Percentiles rank a stretch among this genome's conserved stretches.
These are phyloP conservation scores for Neocucurbitaria cava DNA, from an alignment of 2,329 filamentous ascomycete genomes.

Conservation along the genomic window DNA sequence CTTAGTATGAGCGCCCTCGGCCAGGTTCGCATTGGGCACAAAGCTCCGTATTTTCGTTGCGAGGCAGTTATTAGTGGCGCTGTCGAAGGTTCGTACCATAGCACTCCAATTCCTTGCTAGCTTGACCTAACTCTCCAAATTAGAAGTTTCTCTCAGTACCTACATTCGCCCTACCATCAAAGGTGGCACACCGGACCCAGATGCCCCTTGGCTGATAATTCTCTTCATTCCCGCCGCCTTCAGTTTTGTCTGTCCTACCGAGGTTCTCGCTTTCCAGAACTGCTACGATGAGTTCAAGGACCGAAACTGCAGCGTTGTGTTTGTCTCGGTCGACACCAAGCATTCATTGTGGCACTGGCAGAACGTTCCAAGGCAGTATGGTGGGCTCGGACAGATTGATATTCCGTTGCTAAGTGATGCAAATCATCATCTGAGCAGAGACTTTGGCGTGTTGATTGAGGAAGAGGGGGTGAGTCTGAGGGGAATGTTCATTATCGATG, in stretches of 20 bases:
- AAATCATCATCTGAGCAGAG: slow-evolving; percentile 34
- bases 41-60: slow-evolving; percentile 36
- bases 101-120: background rate
- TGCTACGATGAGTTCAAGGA: slow-evolving; percentile 37
- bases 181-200: slow-evolving; percentile 4
- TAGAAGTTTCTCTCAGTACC: slow-evolving; percentile 32
- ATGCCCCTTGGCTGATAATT: slow-evolving; percentile 36
- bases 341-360: slow-evolving; percentile 41
- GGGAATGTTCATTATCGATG: slow-evolving; percentile 41
- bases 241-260: slow-evolving; percentile 41
- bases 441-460: slow-evolving; percentile 40
- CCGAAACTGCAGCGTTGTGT: slow-evolving; percentile 33
- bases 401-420: slow-evolving; percentile 38
- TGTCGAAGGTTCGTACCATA: slow-evolving; percentile 25
- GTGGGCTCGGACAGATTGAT: slow-evolving; percentile 36
- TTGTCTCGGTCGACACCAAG: slow-evolving; percentile 41
- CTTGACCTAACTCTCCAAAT: slow-evolving; percentile 6
- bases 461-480: slow-evolving; percentile 38
- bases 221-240: slow-evolving; percentile 43
- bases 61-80: slow-evolving; percentile 32
- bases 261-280: slow-evolving; percentile 40
- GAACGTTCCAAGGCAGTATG: slow-evolving; percentile 37
- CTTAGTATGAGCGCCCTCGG: slow-evolving; percentile 29
- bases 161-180: slow-evolving; percentile 26
- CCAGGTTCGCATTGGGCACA: slow-evolving; percentile 33